Evolutionary conservation across 1,284 basidiomycete genomes (phyloP).

Genomic region (Wolfiporia cocos): DNA sequence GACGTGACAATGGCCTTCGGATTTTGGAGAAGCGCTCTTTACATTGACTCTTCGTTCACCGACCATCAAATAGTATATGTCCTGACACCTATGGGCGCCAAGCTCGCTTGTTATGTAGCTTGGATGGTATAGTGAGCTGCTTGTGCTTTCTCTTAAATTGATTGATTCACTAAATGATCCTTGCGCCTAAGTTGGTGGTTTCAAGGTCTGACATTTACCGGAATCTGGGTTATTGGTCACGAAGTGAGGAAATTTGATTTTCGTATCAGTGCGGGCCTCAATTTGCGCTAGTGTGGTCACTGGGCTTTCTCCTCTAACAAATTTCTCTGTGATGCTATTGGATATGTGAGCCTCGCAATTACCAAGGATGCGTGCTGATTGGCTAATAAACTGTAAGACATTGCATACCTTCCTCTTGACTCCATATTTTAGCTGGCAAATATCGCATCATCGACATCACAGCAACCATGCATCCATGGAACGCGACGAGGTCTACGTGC

Average conservation of each 20-base stretch:
- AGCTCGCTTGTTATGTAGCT: constrained; percentile 33
- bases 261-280: neutral
- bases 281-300: constrained; percentile 21
- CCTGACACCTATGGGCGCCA: constrained; percentile 30
- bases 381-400: constrained; percentile 6
- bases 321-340: constrained; percentile 18
- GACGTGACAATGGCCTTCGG: constrained; percentile 40
- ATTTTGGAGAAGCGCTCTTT: constrained; percentile 36
- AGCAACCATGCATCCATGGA: constrained; percentile 36
- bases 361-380: neutral
- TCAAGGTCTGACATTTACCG: constrained; percentile 51
- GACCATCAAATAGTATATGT: constrained; percentile 17
- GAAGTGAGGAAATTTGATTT: constrained; percentile 33
- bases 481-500: constrained; percentile 55
- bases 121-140: constrained; percentile 33
- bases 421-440: constrained; percentile 33
- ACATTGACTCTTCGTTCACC: constrained; percentile 41
- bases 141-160: neutral
- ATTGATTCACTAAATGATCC: neutral
- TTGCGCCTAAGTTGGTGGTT: constrained; percentile 61
- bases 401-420: constrained; percentile 28
- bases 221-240: constrained; percentile 57
- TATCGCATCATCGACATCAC: constrained; percentile 33
- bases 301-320: constrained; percentile 20
- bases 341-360: constrained; percentile 15